Base-by-base conservation (phyloP, 2,329 filamentous ascomycete genomes). In the Aspergillus jensenii region DNA sequence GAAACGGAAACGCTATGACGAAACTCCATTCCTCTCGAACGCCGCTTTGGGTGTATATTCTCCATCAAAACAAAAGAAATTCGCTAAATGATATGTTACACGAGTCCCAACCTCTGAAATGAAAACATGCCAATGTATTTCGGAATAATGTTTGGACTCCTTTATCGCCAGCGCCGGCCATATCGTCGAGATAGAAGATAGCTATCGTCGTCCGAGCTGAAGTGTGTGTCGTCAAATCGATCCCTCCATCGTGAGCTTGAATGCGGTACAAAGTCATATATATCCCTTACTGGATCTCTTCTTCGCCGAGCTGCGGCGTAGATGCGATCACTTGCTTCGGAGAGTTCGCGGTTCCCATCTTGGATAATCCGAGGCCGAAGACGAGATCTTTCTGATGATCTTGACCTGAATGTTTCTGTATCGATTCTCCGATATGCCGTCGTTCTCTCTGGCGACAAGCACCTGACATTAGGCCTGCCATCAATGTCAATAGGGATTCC, bases 321-420 rank as follows among this genome's bases (percentile, higher is more conserved):
- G 35, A 68, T 57, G 23, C 59, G 60, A 25, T 64, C 60, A 7
- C 62, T 65, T 27, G 54, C 61, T 46, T 63, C 59, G 51, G 56
- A 60, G 11, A 69, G 52, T 9, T 63, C 61, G 45, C 62, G 59
- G n/a, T 61, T 59, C 6, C 67, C 67, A n/a, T 66, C 67, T 46
- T 68, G 65, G 43, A 69, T 67, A 17, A 69, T 67, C n/a, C 52
- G 57, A 52, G 67, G 65, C 31, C 56, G 60, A 39, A 41, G 19
- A 31, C 45, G 60, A 31, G 25, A 40, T 35, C 49, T 56, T 33
- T 31, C 33, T 19, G 33, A 27, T 17, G 33, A 8, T 14, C 19
- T 52, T 41, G 43, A 14, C 37, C 40, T 59, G 9, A 25, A 9
- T 12, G 27, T 27, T 44, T 27, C 39, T 12, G 37, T 33, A 37